Base-by-base conservation (phyloP, 345 rosid species). In the Geranium brycei region DNA sequence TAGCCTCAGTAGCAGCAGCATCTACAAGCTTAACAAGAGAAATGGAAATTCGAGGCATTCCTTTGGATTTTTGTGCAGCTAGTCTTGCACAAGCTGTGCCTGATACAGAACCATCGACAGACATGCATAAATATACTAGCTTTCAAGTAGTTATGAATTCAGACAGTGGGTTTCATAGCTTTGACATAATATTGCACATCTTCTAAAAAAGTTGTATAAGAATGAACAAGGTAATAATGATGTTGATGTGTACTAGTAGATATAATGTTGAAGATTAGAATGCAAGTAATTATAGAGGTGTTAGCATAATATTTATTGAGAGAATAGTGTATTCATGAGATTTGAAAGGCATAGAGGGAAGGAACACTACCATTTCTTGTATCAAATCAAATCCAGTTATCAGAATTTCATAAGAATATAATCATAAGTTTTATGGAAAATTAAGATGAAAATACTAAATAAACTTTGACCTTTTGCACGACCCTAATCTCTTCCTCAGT, bases 41-140 rank as follows among this genome's bases (percentile, higher is more conserved):
- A 70, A 89, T 65, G 55, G 78, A 66, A 59, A 92, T 74, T 7
- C 85, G 73, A 57, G 98, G 96, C 98, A 92, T 83, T 69, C 98
- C 98, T 79, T 85, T 89, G 0, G 91, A 77, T 75, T 87, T 89
- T 70, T 92, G 98, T 63, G 91, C 87, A 41, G 87, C 88, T 72
- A 92, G 69, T 47, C 78, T 79, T 14, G 89, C 93, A 70, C 8
- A 63, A 61, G 71, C 72, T 8, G 76, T 67, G 73, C 83, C 96
- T 85, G 69, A 68, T 76, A 66, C 57, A 64, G 35, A 41, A 63
- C 23, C 18, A 66, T 57, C 10, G 60, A 58, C 64, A 57, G 47
- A 55, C 16, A 14, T 66, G 28, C 57, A 19, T 55, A 19, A 13
- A 19, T 17, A 7, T 15, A 7, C 10, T 68, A 41, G 5, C 41